A percentile compares a stretch with the other conserved stretches of the same genome.
Evolutionary conservation across 176 grass and related monocot species (phyloP).

Genomic region (Pontederia crassipes): DNA sequence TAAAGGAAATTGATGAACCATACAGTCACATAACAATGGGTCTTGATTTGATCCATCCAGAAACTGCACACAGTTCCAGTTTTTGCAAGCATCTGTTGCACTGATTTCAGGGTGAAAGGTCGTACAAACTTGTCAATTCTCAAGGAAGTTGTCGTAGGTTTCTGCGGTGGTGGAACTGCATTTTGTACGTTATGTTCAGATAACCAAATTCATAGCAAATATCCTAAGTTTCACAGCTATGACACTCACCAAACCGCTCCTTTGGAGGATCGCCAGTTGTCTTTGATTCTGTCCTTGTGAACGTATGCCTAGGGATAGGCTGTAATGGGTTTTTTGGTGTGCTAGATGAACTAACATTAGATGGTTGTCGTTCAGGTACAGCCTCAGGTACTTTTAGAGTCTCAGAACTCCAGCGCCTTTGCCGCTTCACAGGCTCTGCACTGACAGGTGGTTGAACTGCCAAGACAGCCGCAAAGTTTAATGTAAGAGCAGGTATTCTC

Average conservation of each 20-base stretch:
- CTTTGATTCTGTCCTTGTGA: slow-evolving; percentile 63
- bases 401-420: slow-evolving; percentile 67
- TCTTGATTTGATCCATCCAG: slow-evolving; percentile 99
- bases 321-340: slow-evolving; percentile 50
- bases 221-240: background rate
- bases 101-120: slow-evolving; percentile 91
- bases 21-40: slow-evolving; percentile 99
- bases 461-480: too few species aligned
- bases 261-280: slow-evolving; percentile 55
- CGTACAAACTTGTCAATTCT: slow-evolving; percentile 91
- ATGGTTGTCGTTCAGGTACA: slow-evolving; percentile 41
- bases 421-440: slow-evolving; percentile 67
- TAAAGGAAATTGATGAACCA: slow-evolving; percentile 6
- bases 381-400: slow-evolving; percentile 54
- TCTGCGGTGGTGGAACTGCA: slow-evolving; percentile 72
- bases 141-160: slow-evolving; percentile 67
- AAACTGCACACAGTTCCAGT: slow-evolving; percentile 78
- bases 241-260: slow-evolving; percentile 59
- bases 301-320: slow-evolving; percentile 41
- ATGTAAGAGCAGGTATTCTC: too few species aligned
- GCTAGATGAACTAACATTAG: slow-evolving; percentile 34
- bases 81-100: slow-evolving; percentile 93
- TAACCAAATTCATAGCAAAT: slow-evolving; percentile 5
- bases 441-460: slow-evolving; percentile 47
- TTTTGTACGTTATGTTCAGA: slow-evolving; percentile 11